Evolutionary conservation across 352 stramenopile genomes (phyloP).

Genomic region (Peronospora belbahrii): DNA sequence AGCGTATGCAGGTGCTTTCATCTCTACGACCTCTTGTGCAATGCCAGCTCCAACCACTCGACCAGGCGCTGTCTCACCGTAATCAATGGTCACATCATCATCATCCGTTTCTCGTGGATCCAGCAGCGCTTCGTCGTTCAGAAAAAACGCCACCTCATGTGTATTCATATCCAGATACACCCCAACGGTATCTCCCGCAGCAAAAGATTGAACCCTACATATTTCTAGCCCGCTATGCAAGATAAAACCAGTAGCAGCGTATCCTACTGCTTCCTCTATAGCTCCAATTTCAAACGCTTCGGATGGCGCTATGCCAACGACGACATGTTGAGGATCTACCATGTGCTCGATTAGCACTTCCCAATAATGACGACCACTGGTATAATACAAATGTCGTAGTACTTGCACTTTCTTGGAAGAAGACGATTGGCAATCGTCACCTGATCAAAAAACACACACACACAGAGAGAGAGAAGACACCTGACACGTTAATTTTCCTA

Average conservation of each 20-base stretch:
- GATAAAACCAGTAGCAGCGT: slow-evolving; percentile 30
- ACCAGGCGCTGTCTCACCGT: slow-evolving; percentile 1
- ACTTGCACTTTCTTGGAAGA: slow-evolving; percentile 22
- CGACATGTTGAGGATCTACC: slow-evolving; percentile 14
- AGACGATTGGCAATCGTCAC: slow-evolving; percentile 17
- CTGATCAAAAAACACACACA: slow-evolving; percentile 4
- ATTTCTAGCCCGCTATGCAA: slow-evolving; percentile 30
- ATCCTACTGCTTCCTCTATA: slow-evolving; percentile 24
- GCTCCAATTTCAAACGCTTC: slow-evolving; percentile 24
- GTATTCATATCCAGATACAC: slow-evolving; percentile 44
- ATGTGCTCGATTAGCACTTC: slow-evolving; percentile 33
- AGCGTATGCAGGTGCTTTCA: slow-evolving; percentile 10
- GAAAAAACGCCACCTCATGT: slow-evolving; percentile 34
- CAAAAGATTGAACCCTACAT: slow-evolving; percentile 22
- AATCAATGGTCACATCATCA: background rate
- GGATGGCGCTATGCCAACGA: slow-evolving; percentile 28
- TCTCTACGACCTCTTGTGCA: slow-evolving; percentile 8
- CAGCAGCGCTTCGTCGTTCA: slow-evolving; percentile 30
- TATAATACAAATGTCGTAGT: slow-evolving; percentile 44
- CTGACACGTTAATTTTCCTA: no score
- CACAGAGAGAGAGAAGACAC: no score
- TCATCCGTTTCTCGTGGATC: background rate
- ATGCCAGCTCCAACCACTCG: background rate
- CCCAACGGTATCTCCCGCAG: slow-evolving; percentile 33
- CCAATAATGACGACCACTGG: slow-evolving; percentile 46